Base-by-base conservation (phyloP, 83 land plant genomes). In the Isoetes engelmannii region DNA sequence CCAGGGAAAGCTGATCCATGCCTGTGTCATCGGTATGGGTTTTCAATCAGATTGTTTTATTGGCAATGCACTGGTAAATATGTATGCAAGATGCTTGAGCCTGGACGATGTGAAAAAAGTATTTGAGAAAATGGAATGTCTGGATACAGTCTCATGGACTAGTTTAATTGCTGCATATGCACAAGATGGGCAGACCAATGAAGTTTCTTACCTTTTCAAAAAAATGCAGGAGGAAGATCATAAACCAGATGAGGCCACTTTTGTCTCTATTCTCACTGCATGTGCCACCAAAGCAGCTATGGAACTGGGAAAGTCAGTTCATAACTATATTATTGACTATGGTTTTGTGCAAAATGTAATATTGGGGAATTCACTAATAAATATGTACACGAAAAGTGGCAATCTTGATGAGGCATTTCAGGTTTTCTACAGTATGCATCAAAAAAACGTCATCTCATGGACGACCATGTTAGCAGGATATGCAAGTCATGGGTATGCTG, bases 211-310 rank as follows among this genome's bases (percentile, higher is more conserved):
- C 6, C 4, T 47, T 5, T 67, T 45, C 5, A n/a, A 67, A n/a
- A 47, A 47, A 45, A 67, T 45, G 69, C 60, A 18, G 21, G 55
- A 45, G 45, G 19, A 28, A 6, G 45, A 5, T 20, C 7, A 6
- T 19, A 4, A 67, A 47, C 69, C 69, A 6, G 50, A 67, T 47
- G 69, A 67, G 57, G 21, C 21, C 9, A 67, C 46, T 18, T 67
- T 45, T n/a, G 69, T 45, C n/a, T 12, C 15, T 13, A 18, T 67
- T 67, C 69, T 67, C 62, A n/a, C 5, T 67, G 69, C 69, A 5
- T 67, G 69, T 18, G 15, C 61, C 61, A 7, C 6, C 20, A 58
- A 7, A 15, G 20, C 15, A 21, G 6, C 7, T 7, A 5, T 15
- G 15, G 13, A 58, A 7, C 20, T 15, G 7, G 61, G 61, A 15